These are phyloP conservation scores for Cydonia oblonga DNA, from an alignment of 331 rosid species.

Conservation along the genomic window DNA sequence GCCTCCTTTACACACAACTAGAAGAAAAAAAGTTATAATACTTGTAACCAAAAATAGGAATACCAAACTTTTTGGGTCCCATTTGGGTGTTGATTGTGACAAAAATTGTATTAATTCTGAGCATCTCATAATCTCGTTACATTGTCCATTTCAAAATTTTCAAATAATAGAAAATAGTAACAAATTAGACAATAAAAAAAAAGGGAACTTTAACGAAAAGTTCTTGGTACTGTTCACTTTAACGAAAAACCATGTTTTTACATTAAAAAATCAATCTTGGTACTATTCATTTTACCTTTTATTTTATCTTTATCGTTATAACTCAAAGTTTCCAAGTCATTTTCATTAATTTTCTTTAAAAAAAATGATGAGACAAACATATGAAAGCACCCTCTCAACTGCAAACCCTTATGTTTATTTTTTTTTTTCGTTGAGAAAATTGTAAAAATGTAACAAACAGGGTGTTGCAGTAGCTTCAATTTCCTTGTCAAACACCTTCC, in stretches of 20 bases:
- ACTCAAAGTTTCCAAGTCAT: too few species aligned
- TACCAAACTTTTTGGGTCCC: slow-evolving; percentile 1
- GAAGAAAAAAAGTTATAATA: too few species aligned
- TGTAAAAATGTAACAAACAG: slow-evolving; percentile 6
- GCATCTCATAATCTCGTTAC: neutral
- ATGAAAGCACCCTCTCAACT: slow-evolving; percentile 50
- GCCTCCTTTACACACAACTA: neutral
- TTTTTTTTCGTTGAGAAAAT: neutral
- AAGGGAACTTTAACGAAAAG: too few species aligned
- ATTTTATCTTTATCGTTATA: too few species aligned
- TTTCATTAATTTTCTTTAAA: too few species aligned
- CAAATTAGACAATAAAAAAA: neutral
- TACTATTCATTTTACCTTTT: too few species aligned
- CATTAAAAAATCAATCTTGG: too few species aligned
- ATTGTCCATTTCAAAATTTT: slow-evolving; percentile 13
- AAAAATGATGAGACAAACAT: neutral
- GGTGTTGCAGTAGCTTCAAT: slow-evolving; percentile 33
- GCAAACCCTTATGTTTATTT: slow-evolving; percentile 12
- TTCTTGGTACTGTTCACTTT: too few species aligned
- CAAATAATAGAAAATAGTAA: neutral
- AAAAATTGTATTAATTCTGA: neutral
- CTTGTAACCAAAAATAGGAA: neutral
- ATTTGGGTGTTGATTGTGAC: neutral
- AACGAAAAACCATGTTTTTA: too few species aligned
- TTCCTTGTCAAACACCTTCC: slow-evolving; percentile 43